phyloP scores from a whole-genome alignment of 257 asterid genomes.

The Thymus quinquecostatus region DNA sequence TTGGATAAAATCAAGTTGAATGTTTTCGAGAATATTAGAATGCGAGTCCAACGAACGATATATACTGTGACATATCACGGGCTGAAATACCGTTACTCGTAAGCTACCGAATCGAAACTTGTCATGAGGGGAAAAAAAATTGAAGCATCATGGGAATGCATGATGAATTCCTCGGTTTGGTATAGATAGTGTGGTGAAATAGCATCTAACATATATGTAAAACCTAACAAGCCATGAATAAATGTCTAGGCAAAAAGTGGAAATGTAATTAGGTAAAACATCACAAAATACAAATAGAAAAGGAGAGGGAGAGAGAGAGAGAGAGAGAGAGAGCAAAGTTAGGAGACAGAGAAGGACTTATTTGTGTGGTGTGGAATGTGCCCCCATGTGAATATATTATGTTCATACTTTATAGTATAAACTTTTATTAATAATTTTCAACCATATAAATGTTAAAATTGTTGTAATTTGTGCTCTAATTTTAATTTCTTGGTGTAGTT shows the following conservation, averaged over 20 bases:
- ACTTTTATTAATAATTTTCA: too few relatives aligned
- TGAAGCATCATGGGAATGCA: not conserved
- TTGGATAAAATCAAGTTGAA: not conserved
- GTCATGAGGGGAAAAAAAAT: not conserved
- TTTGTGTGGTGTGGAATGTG: slow-evolving; percentile 46
- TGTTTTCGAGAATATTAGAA: not conserved
- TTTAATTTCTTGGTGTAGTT: too few relatives aligned
- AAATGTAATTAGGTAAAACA: slow-evolving; percentile 30
- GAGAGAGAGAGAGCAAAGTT: slow-evolving; percentile 25
- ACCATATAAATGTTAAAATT: too few relatives aligned
- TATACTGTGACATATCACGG: too few relatives aligned
- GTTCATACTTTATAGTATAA: too few relatives aligned
- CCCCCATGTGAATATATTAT: slow-evolving; percentile 46
- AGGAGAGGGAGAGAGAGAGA: slow-evolving; percentile 19
- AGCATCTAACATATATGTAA: not conserved
- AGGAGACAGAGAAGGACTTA: slow-evolving; percentile 38
- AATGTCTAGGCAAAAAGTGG: slow-evolving; percentile 24
- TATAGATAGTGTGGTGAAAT: slow-evolving; percentile 10
- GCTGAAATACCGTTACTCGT: not conserved
- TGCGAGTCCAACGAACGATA: too few relatives aligned
- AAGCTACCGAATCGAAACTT: not conserved
- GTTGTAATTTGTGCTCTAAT: too few relatives aligned
- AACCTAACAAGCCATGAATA: slow-evolving; percentile 9
- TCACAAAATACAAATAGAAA: not conserved
- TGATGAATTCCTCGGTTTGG: slow-evolving; percentile 1